phyloP scores from a whole-genome alignment of 768 basidiomycete species.

The Pseudohyphozyma bogoriensis region DNA sequence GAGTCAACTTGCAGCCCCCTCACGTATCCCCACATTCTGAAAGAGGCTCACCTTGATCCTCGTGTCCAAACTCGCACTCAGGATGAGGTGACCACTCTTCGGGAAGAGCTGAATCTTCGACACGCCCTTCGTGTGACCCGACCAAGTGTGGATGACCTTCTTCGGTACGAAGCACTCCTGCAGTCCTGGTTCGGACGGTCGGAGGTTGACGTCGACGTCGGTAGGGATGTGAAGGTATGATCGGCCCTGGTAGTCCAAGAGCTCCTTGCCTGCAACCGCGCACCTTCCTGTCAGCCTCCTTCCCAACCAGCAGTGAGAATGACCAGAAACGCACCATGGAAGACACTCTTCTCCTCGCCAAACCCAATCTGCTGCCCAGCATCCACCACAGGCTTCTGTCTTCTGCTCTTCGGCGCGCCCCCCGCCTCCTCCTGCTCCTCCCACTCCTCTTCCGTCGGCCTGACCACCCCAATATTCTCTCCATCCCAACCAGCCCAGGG shows the following conservation, averaged over 20 bases:
- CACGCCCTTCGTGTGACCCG: constrained; percentile 91
- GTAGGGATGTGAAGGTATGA: constrained; percentile 92
- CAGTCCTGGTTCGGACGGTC: constrained; percentile 59
- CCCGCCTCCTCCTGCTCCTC: constrained; percentile 50
- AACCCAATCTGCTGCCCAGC: constrained; percentile 50
- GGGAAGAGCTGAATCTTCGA: constrained; percentile 91
- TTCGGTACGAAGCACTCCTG: constrained; percentile 93
- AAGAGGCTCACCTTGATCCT: constrained; percentile 69
- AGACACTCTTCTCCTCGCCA: constrained; percentile 84
- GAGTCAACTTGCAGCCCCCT: background rate
- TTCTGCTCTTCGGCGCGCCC: constrained; percentile 51
- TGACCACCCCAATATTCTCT: constrained; percentile 42
- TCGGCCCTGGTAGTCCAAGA: constrained; percentile 93
- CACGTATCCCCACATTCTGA: background rate
- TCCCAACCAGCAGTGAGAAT: background rate
- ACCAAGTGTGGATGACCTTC: constrained; percentile 92
- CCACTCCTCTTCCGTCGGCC: constrained; percentile 50
- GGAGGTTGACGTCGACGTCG: constrained; percentile 75
- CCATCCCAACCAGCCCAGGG: constrained; percentile 89
- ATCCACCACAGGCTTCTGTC: constrained; percentile 46
- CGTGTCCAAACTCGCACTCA: constrained; percentile 95
- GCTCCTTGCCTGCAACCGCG: constrained; percentile 56
- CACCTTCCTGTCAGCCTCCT: background rate
- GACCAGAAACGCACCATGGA: constrained; percentile 54
- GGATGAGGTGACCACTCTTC: constrained; percentile 77